Evolutionary conservation across 2,329 filamentous ascomycete genomes (phyloP), one percentile per base, ranked within the genome.

Genomic region (Verticillium nonalfalfae): DNA sequence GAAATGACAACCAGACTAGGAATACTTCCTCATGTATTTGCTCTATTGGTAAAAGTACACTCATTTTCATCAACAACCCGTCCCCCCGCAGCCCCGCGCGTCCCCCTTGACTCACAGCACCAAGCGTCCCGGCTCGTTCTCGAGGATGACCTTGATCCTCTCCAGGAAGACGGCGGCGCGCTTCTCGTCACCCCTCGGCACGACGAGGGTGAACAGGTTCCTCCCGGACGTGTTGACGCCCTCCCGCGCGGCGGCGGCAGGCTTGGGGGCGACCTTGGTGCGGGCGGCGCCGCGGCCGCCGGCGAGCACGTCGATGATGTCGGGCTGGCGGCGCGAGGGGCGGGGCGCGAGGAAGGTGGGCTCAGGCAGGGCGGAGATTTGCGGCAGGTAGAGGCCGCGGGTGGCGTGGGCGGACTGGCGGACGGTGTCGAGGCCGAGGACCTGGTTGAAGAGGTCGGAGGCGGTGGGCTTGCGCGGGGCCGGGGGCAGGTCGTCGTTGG

Each of bases 401-500:
- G 85, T 80, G 67, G 84, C 76, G 9, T 67, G 68, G 69, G 73
- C 73, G 64, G 75, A 58, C 66, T 74, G 72, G 26, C 26, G 26
- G 34, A 75, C 69, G 65, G 75, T 78, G 71, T 84, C 77, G 21
- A 93, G 78, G 10, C 93, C 94, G 7, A 99, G 83, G 14, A 98
- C 82, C 69, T 94, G 87, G 72, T 97, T 88, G 77, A 98, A 98
- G 13, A 99, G 85, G 73, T 96, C 92, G 71, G 93, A 85, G 39
- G 89, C 80, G 0, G 90, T 88, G 14, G 89, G 89, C 71, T 86
- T 82, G 56, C 84, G 81, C 63, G 80, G 79, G 63, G 86, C 81
- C 5, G 87, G 84, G 34, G 94, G 94, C 7, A 98, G 84, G 56
- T 90, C 86, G 65, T 95, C 89, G 76, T 98, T 98, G 63, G 95